Percentiles rank a stretch among this genome's conserved stretches.
Evolutionary conservation across 331 rosid genomes (phyloP).

Genomic region (Acacia concinna): DNA sequence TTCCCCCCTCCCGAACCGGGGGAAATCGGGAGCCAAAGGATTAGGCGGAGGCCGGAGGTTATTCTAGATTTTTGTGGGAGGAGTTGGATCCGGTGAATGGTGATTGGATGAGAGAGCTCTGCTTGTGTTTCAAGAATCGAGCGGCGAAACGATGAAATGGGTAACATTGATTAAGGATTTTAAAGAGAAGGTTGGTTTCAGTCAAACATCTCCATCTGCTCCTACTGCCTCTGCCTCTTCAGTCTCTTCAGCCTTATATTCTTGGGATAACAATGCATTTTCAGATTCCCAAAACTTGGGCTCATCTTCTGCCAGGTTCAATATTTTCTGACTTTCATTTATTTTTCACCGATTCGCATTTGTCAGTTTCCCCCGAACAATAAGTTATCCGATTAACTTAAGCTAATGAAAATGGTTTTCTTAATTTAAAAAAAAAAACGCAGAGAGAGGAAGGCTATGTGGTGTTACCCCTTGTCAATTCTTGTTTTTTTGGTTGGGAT

Average conservation of each 20-base stretch:
- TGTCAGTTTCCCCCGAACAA: not conserved
- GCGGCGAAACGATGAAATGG: conserved; percentile 95
- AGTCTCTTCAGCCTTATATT: conserved; percentile 44
- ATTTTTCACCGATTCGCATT: not conserved
- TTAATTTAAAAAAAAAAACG: not conserved
- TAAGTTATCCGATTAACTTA: conserved; percentile 27
- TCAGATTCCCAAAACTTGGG: conserved; percentile 54
- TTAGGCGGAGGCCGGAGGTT: conserved; percentile 43
- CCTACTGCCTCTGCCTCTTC: conserved; percentile 34
- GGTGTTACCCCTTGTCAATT: not conserved
- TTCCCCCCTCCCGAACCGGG: conserved; percentile 30
- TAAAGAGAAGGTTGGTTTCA: conserved; percentile 96
- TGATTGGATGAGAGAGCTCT: conserved; percentile 70
- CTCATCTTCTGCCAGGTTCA: conserved; percentile 74
- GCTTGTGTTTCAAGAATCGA: conserved; percentile 57
- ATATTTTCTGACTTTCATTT: not conserved
- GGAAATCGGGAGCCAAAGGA: conserved; percentile 23
- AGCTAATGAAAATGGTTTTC: conserved; percentile 5
- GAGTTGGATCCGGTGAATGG: conserved; percentile 68
- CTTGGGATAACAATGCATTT: conserved; percentile 56
- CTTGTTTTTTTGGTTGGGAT: conserved; percentile 13
- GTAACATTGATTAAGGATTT: conserved; percentile 94
- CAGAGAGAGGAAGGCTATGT: not conserved
- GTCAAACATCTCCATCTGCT: conserved; percentile 63
- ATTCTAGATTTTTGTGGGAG: conserved; percentile 41